phyloP scores from a whole-genome alignment of 2,329 filamentous ascomycete genomes.

The Fusarium sp. region DNA sequence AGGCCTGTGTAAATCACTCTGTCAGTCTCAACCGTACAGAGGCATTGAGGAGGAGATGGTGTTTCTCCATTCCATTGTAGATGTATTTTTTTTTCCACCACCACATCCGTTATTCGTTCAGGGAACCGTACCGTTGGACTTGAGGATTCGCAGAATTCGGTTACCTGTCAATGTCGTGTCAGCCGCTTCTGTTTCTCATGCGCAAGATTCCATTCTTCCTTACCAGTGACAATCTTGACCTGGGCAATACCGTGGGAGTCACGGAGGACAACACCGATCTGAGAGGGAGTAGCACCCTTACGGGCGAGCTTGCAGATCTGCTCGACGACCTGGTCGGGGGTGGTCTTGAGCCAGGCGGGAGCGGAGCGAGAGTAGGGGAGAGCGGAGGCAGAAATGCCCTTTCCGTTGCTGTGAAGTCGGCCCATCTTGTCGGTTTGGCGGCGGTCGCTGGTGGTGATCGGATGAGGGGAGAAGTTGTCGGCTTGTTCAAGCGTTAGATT shows the following conservation, averaged over 20 bases:
- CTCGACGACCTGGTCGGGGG: slow-evolving; percentile 96
- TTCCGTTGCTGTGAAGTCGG: slow-evolving; percentile 99
- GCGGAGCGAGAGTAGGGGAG: slow-evolving; percentile 95
- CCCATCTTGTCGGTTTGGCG: slow-evolving; percentile 76
- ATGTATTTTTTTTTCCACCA: slow-evolving; percentile 48
- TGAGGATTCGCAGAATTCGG: slow-evolving; percentile 99
- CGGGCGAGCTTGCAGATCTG: slow-evolving; percentile 99
- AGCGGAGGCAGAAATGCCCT: slow-evolving; percentile 97
- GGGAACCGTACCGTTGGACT: slow-evolving; percentile 87
- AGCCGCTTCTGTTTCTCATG: slow-evolving; percentile 44
- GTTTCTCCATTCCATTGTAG: slow-evolving; percentile 43
- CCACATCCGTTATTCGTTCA: slow-evolving; percentile 46
- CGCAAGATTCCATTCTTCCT: slow-evolving; percentile 49
- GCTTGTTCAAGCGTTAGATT: slow-evolving; percentile 21
- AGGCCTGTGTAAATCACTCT: slow-evolving; percentile 93
- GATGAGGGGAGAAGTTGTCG: slow-evolving; percentile 44
- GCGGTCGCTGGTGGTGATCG: slow-evolving; percentile 50
- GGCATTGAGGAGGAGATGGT: slow-evolving; percentile 63
- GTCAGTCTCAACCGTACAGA: slow-evolving; percentile 94
- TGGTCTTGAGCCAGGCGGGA: slow-evolving; percentile 98
- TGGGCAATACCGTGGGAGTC: slow-evolving; percentile 98
- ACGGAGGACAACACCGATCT: slow-evolving; percentile 98
- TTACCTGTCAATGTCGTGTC: slow-evolving; percentile 74
- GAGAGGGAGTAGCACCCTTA: slow-evolving; percentile 98
- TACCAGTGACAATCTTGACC: slow-evolving; percentile 97